Evolutionary conservation across 1,284 basidiomycete species (phyloP).

Genomic region (Melampsora americana): DNA sequence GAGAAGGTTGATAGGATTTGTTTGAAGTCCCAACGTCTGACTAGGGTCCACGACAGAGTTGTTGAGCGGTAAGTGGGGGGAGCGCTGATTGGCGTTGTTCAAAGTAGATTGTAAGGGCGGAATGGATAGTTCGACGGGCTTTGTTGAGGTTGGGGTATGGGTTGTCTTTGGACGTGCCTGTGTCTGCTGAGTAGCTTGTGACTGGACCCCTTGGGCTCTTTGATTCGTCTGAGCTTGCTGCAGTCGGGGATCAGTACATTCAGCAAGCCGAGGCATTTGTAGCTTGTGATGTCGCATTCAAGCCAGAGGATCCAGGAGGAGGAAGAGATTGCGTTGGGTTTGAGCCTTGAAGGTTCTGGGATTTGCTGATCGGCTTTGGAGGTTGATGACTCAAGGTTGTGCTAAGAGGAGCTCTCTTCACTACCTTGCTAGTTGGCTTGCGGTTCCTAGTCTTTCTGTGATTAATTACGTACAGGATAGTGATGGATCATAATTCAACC

Average conservation of each 20-base stretch:
- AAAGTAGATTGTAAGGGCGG: background rate
- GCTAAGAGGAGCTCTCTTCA: constrained; percentile 13
- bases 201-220: no score
- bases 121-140: background rate
- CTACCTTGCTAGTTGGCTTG: constrained; percentile 15
- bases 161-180: no score
- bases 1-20: constrained; percentile 28
- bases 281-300: background rate
- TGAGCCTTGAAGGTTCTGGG: background rate
- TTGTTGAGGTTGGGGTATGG: background rate
- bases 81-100: background rate
- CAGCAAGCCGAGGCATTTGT: no score
- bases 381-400: background rate
- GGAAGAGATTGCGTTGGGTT: background rate
- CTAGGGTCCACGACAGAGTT: no score
- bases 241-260: no score
- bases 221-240: no score
- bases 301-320: background rate
- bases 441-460: constrained; percentile 18
- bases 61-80: no score
- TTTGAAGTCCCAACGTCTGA: constrained; percentile 11
- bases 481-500: background rate
- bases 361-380: background rate
- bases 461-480: background rate
- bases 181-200: no score